Conservation (phyloP, 257 asterid genomes). For the Ligustrum vulgare region DNA sequence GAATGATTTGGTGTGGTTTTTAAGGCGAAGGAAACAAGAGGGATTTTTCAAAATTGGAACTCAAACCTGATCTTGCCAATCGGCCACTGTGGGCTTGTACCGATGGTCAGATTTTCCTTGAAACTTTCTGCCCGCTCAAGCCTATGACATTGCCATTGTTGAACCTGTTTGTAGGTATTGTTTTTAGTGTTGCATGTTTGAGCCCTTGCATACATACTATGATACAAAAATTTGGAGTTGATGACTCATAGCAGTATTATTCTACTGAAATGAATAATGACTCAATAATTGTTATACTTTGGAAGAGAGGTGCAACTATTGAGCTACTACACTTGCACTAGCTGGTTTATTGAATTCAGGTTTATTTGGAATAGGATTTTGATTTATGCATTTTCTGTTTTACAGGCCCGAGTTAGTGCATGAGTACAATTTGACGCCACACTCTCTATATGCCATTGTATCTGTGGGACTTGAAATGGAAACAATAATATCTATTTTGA, state of each 20-base stretch:
- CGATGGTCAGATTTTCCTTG: slow-evolving; percentile 94
- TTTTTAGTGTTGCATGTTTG: not conserved
- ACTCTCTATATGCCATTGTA: slow-evolving; percentile 88
- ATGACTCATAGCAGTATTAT: not conserved
- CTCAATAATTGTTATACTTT: not conserved
- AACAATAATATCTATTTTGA: slow-evolving; percentile 77
- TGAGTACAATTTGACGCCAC: slow-evolving; percentile 95
- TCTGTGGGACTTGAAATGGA: slow-evolving; percentile 98
- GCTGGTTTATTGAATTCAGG: not conserved
- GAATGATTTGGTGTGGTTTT: slow-evolving; percentile 9
- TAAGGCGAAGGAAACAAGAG: slow-evolving; percentile 76
- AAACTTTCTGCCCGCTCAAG: slow-evolving; percentile 89
- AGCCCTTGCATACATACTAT: not conserved
- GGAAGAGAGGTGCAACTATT: not conserved
- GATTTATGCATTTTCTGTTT: slow-evolving; percentile 18
- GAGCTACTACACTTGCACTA: not conserved
- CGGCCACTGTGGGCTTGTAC: slow-evolving; percentile 97
- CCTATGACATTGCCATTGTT: slow-evolving; percentile 95
- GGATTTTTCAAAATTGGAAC: slow-evolving; percentile 89
- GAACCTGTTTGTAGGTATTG: slow-evolving; percentile 94
- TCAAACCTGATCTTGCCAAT: slow-evolving; percentile 83
- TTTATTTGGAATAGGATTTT: slow-evolving; percentile 19
- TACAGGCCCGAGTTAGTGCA: slow-evolving; percentile 97
- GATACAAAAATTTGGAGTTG: not conserved
- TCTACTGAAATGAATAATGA: too few species aligned